phyloP scores from a whole-genome alignment of 192 early-diverging fungal genomes.

The Phlyctochytrium arcticum region DNA sequence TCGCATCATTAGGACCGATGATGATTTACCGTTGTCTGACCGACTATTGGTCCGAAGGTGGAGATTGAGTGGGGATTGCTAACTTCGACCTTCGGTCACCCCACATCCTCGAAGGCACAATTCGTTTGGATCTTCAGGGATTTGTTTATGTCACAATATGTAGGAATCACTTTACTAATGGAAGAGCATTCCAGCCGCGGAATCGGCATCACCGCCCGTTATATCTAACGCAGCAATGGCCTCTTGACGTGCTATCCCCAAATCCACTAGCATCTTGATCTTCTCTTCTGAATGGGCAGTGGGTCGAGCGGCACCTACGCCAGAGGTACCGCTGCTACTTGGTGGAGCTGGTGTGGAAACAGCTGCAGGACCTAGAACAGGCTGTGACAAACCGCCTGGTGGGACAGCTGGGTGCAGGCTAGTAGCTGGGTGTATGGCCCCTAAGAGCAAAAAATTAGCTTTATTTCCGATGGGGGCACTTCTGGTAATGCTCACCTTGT shows the following conservation, averaged over 20 bases:
- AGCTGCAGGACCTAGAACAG: background rate
- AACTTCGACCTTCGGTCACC: no score
- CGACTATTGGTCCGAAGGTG: no score
- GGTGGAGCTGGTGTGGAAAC: background rate
- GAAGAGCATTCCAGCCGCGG: conserved; percentile 85
- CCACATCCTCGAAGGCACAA: no score
- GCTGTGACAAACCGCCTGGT: background rate
- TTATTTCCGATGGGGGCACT: no score
- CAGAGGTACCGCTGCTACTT: background rate
- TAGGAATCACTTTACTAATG: conserved; percentile 27
- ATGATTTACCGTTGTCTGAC: no score
- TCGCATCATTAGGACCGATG: no score
- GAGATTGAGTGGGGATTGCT: no score
- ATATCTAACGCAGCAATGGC: conserved; percentile 77
- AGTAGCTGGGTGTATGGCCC: background rate
- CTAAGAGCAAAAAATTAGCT: no score
- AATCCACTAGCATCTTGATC: conserved; percentile 66
- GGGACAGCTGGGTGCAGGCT: conserved; percentile 1
- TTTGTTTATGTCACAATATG: no score
- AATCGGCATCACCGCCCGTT: conserved; percentile 77
- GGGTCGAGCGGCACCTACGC: background rate
- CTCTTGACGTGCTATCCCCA: conserved; percentile 76
- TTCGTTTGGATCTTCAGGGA: no score
- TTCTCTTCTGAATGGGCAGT: conserved; percentile 55
- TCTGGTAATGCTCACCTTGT: conserved; percentile 1